These are phyloP conservation scores for Colletotrichum ledebouriae DNA, from an alignment of 2,329 filamentous ascomycete genomes.

Conservation along the genomic window DNA sequence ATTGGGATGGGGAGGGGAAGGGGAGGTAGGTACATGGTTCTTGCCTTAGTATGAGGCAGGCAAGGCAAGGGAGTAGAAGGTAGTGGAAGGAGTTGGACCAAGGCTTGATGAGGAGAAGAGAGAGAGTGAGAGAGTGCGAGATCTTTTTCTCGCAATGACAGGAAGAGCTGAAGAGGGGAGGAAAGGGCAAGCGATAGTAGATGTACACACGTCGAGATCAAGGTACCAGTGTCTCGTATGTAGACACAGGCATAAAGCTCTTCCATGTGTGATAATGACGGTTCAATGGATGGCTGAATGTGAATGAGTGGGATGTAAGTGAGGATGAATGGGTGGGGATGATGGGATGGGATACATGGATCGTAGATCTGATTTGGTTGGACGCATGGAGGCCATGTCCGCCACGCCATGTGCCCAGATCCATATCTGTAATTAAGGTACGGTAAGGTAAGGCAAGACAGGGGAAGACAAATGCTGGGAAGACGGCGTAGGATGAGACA, in stretches of 20 bases:
- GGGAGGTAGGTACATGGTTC: slow-evolving; percentile 24
- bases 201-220: not conserved
- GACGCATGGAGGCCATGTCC: slow-evolving; percentile 21
- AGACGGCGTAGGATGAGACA: not conserved
- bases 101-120: slow-evolving; percentile 32
- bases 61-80: not conserved
- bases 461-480: not conserved
- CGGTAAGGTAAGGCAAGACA: slow-evolving; percentile 22
- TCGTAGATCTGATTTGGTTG: slow-evolving; percentile 13
- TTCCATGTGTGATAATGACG: slow-evolving; percentile 24
- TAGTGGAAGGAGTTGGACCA: slow-evolving; percentile 36
- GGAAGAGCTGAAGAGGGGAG: slow-evolving; percentile 37
- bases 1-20: slow-evolving; percentile 37
- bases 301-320: not conserved
- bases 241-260: slow-evolving; percentile 14
- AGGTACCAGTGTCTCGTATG: not conserved
- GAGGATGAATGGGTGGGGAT: slow-evolving; percentile 15
- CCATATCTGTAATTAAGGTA: slow-evolving; percentile 9
- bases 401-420: slow-evolving; percentile 18
- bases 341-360: slow-evolving; percentile 15
- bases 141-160: slow-evolving; percentile 25
- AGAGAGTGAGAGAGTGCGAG: not conserved
- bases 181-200: not conserved
- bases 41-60: no score
- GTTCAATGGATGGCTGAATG: slow-evolving; percentile 11